phyloP scores from a whole-genome alignment of 768 basidiomycete species.

The Mycena vulgaris region DNA sequence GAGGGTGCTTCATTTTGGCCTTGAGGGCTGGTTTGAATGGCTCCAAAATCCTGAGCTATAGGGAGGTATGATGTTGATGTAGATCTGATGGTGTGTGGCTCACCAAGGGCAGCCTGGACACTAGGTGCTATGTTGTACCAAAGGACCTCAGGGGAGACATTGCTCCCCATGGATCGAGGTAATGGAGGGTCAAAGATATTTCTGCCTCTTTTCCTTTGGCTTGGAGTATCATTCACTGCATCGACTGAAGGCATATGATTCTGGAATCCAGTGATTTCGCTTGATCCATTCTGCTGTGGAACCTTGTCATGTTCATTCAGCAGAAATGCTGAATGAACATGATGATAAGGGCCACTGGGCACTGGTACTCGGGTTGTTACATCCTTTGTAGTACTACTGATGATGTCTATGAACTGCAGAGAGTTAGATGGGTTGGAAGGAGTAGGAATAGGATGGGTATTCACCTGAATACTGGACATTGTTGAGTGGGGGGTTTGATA shows the following conservation, averaged over 20 bases:
- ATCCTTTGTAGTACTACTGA: conserved; percentile 7
- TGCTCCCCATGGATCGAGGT: no score
- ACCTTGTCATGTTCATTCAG: neutral
- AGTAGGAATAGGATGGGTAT: no score
- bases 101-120: neutral
- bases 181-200: neutral
- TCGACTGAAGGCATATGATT: neutral
- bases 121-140: conserved; percentile 3
- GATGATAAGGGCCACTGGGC: neutral
- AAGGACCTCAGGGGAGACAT: neutral
- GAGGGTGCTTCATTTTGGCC: neutral
- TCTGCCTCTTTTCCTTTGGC: neutral
- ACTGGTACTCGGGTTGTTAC: neutral
- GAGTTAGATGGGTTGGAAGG: neutral
- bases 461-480: conserved; percentile 9
- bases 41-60: neutral
- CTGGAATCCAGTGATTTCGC: neutral
- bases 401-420: conserved; percentile 9
- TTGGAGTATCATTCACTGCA: neutral
- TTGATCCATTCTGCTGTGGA: neutral
- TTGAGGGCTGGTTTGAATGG: no score
- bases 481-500: neutral
- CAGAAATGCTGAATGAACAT: neutral
- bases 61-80: neutral
- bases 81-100: neutral